Evolutionary conservation across 2,329 filamentous ascomycete species (phyloP).

Genomic region (Drechslerella stenobrocha): DNA sequence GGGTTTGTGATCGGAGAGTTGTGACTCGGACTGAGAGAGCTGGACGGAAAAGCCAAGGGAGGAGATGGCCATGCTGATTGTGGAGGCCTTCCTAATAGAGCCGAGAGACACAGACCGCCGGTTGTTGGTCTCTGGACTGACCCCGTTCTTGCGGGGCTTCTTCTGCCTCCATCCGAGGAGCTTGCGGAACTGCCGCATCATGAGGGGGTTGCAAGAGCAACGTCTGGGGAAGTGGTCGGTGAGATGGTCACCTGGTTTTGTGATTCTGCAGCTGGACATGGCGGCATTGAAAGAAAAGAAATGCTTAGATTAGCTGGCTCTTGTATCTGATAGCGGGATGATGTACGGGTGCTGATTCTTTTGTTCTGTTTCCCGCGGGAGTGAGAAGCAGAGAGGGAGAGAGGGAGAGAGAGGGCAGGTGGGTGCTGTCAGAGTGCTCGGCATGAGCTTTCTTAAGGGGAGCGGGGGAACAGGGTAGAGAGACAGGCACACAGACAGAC

Average conservation of each 20-base stretch:
- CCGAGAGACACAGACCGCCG: slow-evolving; percentile 32
- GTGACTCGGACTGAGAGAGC: slow-evolving; percentile 33
- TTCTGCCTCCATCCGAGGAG: slow-evolving; percentile 48
- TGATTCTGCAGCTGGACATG: slow-evolving; percentile 47
- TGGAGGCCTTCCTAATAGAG: slow-evolving; percentile 43
- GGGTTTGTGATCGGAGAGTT: slow-evolving; percentile 12
- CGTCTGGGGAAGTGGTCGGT: slow-evolving; percentile 20
- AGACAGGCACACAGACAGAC: background rate
- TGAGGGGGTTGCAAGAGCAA: slow-evolving; percentile 45
- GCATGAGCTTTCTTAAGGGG: slow-evolving; percentile 9
- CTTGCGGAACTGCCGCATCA: slow-evolving; percentile 48
- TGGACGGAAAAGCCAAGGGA: slow-evolving; percentile 46
- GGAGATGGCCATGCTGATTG: slow-evolving; percentile 44
- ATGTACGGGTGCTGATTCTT: background rate
- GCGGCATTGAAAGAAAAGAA: slow-evolving; percentile 34
- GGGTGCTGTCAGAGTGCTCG: background rate
- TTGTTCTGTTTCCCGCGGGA: slow-evolving; percentile 5
- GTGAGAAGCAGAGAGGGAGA: background rate
- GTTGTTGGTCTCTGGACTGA: slow-evolving; percentile 23
- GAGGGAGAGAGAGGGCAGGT: background rate
- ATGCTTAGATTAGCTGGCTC: slow-evolving; percentile 33
- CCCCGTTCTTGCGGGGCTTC: slow-evolving; percentile 43
- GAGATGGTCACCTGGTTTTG: slow-evolving; percentile 35
- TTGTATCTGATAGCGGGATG: background rate
- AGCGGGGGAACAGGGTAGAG: slow-evolving; percentile 1